These are phyloP conservation scores for Dillenia turbinata DNA, from an alignment of 164 flowering plant genomes.

Conservation along the genomic window DNA sequence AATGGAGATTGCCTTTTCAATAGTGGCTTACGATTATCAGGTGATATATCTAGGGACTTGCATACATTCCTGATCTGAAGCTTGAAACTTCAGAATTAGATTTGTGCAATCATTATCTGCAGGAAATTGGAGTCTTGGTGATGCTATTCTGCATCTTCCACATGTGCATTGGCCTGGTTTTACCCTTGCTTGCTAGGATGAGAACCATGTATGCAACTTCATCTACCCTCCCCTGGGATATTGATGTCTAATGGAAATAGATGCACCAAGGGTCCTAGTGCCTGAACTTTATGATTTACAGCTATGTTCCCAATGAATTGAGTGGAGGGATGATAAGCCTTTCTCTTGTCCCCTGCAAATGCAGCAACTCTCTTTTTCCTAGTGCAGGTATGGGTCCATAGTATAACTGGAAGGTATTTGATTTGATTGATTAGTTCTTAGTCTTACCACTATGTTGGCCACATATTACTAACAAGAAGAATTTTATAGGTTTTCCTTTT, in stretches of 20 bases:
- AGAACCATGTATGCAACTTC: slow-evolving; percentile 57
- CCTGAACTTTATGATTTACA: slow-evolving; percentile 11
- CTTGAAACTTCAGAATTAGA: background rate
- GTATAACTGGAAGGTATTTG: no score
- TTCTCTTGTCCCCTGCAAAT: slow-evolving; percentile 73
- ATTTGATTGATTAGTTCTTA: no score
- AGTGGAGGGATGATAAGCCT: slow-evolving; percentile 95
- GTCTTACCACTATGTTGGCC: no score
- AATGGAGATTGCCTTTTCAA: slow-evolving; percentile 52
- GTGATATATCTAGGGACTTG: slow-evolving; percentile 21
- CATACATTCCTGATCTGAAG: background rate
- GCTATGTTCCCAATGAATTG: slow-evolving; percentile 87
- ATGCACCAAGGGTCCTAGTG: no score
- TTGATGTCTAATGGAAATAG: no score
- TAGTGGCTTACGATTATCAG: slow-evolving; percentile 94
- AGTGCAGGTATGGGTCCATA: slow-evolving; percentile 35
- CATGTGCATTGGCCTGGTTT: slow-evolving; percentile 60
- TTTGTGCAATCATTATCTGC: slow-evolving; percentile 14
- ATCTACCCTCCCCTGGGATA: no score
- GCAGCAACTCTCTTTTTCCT: slow-evolving; percentile 53
- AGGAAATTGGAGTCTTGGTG: slow-evolving; percentile 84
- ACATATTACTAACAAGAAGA: no score
- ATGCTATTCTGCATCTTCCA: slow-evolving; percentile 72
- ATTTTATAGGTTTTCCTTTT: no score
- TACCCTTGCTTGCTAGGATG: slow-evolving; percentile 86